Evolutionary conservation across 2,329 filamentous ascomycete species (phyloP).

Genomic region (Aureobasidium sp.): DNA sequence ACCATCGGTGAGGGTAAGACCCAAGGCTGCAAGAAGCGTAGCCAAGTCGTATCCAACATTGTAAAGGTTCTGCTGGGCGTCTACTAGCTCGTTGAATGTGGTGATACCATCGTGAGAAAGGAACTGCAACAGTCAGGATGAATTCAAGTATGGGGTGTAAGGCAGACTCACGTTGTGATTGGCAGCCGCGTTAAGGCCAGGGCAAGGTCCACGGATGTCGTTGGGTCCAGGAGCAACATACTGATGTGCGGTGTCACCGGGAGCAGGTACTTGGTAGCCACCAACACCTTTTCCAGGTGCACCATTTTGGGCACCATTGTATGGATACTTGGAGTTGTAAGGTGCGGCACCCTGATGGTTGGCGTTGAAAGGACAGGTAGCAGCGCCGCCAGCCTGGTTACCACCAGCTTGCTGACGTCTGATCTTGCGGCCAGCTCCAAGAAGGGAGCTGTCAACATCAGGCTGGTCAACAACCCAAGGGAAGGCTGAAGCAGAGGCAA

Average conservation of each 20-base stretch:
- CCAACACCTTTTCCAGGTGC: slow-evolving; percentile 33
- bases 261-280: slow-evolving; percentile 37
- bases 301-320: slow-evolving; percentile 37
- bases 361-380: slow-evolving; percentile 32
- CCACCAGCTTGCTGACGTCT: slow-evolving; percentile 27
- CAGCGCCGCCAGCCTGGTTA: slow-evolving; percentile 22
- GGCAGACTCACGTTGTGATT: slow-evolving; percentile 28
- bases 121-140: slow-evolving; percentile 21
- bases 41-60: slow-evolving; percentile 38
- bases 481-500: slow-evolving; percentile 27
- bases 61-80: slow-evolving; percentile 39
- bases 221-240: slow-evolving; percentile 30
- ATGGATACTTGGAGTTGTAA: slow-evolving; percentile 28
- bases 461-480: slow-evolving; percentile 31
- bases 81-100: slow-evolving; percentile 37
- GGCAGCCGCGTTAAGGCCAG: slow-evolving; percentile 36
- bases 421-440: slow-evolving; percentile 16
- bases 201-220: slow-evolving; percentile 37
- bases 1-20: slow-evolving; percentile 33
- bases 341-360: slow-evolving; percentile 32
- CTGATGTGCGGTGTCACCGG: slow-evolving; percentile 31
- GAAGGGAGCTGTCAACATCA: slow-evolving; percentile 30
- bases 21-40: slow-evolving; percentile 32
- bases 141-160: too few species aligned
- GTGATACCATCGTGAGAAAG: slow-evolving; percentile 36